Base-by-base conservation (phyloP, 2,329 filamentous ascomycete species). In the Aspergillus brasiliensis region DNA sequence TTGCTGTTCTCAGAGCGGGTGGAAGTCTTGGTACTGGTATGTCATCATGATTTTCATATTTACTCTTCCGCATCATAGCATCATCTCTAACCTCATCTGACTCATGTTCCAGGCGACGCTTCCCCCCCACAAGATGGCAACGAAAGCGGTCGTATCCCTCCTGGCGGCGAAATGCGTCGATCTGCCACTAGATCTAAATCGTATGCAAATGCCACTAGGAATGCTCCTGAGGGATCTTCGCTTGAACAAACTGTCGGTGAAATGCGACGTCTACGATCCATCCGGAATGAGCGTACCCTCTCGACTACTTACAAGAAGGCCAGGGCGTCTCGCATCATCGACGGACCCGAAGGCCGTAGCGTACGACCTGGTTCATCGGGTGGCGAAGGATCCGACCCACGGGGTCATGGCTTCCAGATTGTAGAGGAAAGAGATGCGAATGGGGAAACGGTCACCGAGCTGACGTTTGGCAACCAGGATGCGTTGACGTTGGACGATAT, bases 161-260 rank as follows among this genome's bases (percentile, higher is more conserved):
- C 81, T 17, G 77, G 74, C 55, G 78, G 76, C 42, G 81, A 83
- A 57, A 76, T 81, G 51, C 79, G 88, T 53, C 83, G 84, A 55
- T 83, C 87, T 7, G 89, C 91, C 64, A 86, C 85, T 17, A 84
- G 91, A 57, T 92, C 92, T 17, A 91, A 89, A 69, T 91, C 89
- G 2, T 89, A 89, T 73, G 86, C 86, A 47, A 89, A 87, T 23
- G 84, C 86, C 63, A 77, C 82, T 59, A 80, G 78, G 57, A 87
- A 88, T 53, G 81, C 80, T 31, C 84, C 86, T 61, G 83, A 84
- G 61, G 84, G 87, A 65, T 85, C 88, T 69, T 91, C 90, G 54
- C 95, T 98, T 73, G 94, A 98, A 79, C 96, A 93, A 78, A 97
- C 94, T 49, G 88, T 99, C 67, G 96, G 95, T 66, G 95, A 99